These are phyloP conservation scores for Coniochaeta pulveracea DNA, from an alignment of 2,329 filamentous ascomycete species.

Conservation along the genomic window DNA sequence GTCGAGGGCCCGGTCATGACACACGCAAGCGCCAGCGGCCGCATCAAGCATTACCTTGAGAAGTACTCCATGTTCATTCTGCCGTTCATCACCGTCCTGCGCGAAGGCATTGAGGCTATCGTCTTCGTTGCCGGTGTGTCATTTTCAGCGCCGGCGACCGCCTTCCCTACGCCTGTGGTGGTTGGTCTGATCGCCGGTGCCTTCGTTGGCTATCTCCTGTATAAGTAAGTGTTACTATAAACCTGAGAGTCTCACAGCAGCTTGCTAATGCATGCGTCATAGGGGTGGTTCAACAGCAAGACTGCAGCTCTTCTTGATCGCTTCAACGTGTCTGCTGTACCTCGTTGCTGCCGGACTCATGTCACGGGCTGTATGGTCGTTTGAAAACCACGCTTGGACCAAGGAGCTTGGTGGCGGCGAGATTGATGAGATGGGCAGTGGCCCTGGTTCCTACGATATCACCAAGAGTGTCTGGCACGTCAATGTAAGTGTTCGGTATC, in stretches of 20 bases:
- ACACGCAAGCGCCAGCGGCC: constrained; percentile 25
- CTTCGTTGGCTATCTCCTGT: constrained; percentile 62
- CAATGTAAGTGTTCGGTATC: constrained; percentile 41
- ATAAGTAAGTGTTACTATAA: constrained; percentile 68
- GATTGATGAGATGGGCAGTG: constrained; percentile 34
- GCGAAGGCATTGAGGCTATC: constrained; percentile 78
- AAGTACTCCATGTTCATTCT: constrained; percentile 81
- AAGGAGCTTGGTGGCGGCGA: constrained; percentile 42
- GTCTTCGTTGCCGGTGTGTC: constrained; percentile 80
- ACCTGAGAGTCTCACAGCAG: too few species aligned
- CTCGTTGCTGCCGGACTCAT: constrained; percentile 73
- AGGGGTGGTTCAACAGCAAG: constrained; percentile 30
- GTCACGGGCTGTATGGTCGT: constrained; percentile 60
- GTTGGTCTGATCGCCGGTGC: constrained; percentile 57
- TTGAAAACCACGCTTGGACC: constrained; percentile 57
- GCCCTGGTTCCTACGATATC: constrained; percentile 70
- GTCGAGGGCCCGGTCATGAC: constrained; percentile 41
- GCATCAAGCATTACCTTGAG: constrained; percentile 54
- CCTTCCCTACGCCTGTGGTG: constrained; percentile 69
- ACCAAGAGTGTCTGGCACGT: constrained; percentile 69
- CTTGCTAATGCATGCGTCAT: too few species aligned
- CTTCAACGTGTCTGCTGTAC: constrained; percentile 70
- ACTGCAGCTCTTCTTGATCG: constrained; percentile 61
- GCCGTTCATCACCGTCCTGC: constrained; percentile 77
- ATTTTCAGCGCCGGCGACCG: constrained; percentile 59